These are phyloP conservation scores for Candida sphagnicola DNA, from an alignment of 805 yeast genomes.

Conservation along the genomic window DNA sequence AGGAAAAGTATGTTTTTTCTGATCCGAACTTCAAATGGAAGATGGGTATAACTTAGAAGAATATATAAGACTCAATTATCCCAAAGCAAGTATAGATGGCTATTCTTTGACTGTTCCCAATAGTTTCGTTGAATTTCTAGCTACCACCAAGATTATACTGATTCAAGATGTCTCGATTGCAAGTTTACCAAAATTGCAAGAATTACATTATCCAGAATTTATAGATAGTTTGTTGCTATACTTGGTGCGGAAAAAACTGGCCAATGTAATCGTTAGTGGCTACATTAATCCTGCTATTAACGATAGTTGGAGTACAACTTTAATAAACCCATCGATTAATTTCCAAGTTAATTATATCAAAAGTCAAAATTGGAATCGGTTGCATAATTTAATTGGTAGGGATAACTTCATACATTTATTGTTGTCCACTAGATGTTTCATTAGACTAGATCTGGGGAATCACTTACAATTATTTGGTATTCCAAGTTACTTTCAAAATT, in stretches of 20 bases:
- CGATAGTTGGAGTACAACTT: conserved; percentile 23
- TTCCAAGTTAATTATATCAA: conserved; percentile 40
- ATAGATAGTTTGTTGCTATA: conserved; percentile 1
- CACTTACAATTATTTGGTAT: conserved; percentile 23
- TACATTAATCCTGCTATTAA: conserved; percentile 33
- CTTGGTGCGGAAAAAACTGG: conserved; percentile 2
- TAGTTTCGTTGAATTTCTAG: conserved; percentile 1
- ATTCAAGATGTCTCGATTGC: not conserved
- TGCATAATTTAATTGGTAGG: conserved; percentile 39
- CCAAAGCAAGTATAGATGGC: not conserved
- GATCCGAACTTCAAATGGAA: not conserved
- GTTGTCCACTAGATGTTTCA: conserved; percentile 29
- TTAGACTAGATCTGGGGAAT: conserved; percentile 9
- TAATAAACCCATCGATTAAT: conserved; percentile 27
- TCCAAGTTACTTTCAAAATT: conserved; percentile 4
- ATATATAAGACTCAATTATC: not conserved
- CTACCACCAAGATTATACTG: not conserved
- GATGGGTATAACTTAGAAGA: conserved; percentile 1
- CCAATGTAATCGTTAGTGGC: conserved; percentile 42
- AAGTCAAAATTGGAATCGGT: conserved; percentile 38
- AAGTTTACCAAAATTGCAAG: not conserved
- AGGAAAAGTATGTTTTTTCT: no score
- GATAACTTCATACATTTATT: conserved; percentile 36
- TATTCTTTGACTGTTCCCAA: not conserved
- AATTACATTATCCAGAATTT: conserved; percentile 1